Percentiles rank a stretch among this genome's conserved stretches.
Evolutionary conservation across 352 stramenopile genomes (phyloP).

Genomic region (Phytophthora podocarpi): DNA sequence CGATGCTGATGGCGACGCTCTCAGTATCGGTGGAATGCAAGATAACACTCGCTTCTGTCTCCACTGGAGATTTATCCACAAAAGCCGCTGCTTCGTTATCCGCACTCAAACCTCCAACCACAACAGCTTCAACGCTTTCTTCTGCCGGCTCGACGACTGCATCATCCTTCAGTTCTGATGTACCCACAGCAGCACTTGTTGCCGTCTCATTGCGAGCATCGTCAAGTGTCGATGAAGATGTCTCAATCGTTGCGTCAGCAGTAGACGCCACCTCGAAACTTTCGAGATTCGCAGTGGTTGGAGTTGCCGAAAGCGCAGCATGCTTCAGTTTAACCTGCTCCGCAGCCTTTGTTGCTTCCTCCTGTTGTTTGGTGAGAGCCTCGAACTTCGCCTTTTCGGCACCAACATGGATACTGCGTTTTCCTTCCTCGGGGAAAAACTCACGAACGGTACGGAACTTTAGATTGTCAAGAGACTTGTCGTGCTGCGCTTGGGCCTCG

Average conservation of each 20-base stretch:
- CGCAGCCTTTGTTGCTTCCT: slow-evolving; percentile 19
- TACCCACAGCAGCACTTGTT: neutral
- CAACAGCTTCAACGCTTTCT: neutral
- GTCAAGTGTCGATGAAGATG: neutral
- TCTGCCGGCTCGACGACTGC: neutral
- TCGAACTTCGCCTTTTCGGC: slow-evolving; percentile 52
- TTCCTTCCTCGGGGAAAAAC: slow-evolving; percentile 50
- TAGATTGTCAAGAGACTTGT: slow-evolving; percentile 54
- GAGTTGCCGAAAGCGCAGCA: neutral
- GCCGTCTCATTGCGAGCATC: neutral
- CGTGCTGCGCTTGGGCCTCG: slow-evolving; percentile 47
- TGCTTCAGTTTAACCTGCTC: slow-evolving; percentile 29
- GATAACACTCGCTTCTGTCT: neutral
- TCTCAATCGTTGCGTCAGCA: neutral
- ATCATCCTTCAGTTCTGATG: neutral
- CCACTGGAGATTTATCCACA: neutral
- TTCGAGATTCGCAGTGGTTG: neutral
- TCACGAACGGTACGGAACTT: slow-evolving; percentile 62
- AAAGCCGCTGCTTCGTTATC: neutral
- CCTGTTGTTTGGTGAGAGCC: slow-evolving; percentile 34
- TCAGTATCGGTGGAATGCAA: neutral
- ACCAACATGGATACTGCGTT: slow-evolving; percentile 40
- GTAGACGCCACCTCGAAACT: neutral
- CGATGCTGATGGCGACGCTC: neutral
- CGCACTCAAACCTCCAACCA: neutral